Base-by-base conservation (phyloP, 345 rosid species). In the Diplotaxis tenuifolia region DNA sequence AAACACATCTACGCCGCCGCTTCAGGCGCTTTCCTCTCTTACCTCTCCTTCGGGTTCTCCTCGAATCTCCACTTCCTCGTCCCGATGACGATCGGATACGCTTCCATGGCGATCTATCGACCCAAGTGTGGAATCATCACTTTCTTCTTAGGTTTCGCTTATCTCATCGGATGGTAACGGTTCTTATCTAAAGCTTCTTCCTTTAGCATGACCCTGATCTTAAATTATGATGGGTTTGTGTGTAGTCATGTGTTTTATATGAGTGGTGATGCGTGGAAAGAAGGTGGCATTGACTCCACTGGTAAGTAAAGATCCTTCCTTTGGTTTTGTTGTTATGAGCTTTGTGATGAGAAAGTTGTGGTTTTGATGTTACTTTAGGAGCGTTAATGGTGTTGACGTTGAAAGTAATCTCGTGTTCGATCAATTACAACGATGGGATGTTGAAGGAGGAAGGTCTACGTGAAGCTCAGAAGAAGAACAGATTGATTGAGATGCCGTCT, bases 211-310 rank as follows among this genome's bases (percentile, higher is more conserved):
- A 61, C 5, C 20, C 10, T 67, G 20, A 19, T 72, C 19, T 29
- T 28, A 28, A 29, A 19, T 55, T 23, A 28, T 53, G 75, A 15
- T 57, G 23, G 5, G 40, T 23, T 62, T 68, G 29, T 58, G 16
- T 88, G 82, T 79, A 95, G 99, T 81, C 98, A 95, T 83, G 96
- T 95, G 58, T 87, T 84, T 84, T 95, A 95, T 82, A 92, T 95
- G 99, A 95, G 98, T 65, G 99, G 99, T 50, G 99, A 95, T 86
- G 99, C 99, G 12, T 95, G 99, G 99, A 95, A 95, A 83, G 98
- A 88, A 85, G 99, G 99, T 58, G 99, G 98, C 64, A 95, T 92
- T 14, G 99, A 95, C 81, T 84, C 94, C 59, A 95, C 99, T 68
- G 99, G 99, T 90, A 75, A 85, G n/a, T 5, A 45, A 49, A 45